These are phyloP conservation scores for Aspergillus flavus DNA, from an alignment of 2,329 filamentous ascomycete species.

Conservation along the genomic window DNA sequence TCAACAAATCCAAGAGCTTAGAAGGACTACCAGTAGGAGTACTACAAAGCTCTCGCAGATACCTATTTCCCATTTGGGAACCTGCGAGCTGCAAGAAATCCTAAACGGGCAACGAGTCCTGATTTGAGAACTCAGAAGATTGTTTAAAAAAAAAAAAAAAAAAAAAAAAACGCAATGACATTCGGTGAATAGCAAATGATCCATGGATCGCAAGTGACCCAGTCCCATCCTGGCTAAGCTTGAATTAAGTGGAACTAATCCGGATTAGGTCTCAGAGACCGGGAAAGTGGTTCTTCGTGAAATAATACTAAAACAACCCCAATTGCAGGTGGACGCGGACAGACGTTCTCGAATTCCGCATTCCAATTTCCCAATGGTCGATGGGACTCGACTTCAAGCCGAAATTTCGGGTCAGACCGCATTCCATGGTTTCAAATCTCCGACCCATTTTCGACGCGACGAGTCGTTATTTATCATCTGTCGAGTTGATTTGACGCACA, in stretches of 20 bases:
- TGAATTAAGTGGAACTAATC: not conserved
- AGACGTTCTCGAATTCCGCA: not conserved
- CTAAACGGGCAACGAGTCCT: not conserved
- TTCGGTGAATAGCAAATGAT: not conserved
- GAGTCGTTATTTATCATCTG: conserved; percentile 10
- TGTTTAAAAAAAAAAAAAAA: not conserved
- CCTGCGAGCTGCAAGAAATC: not conserved
- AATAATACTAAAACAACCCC: conserved; percentile 5
- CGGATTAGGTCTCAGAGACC: not conserved
- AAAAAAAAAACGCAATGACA: not conserved
- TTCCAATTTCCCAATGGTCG: not conserved
- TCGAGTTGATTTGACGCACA: conserved; percentile 15
- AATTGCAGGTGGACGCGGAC: not conserved
- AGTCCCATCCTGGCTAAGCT: conserved; percentile 1
- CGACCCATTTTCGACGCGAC: not conserved
- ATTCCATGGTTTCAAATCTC: conserved; percentile 7
- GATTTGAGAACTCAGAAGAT: not conserved
- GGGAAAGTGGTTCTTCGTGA: not conserved
- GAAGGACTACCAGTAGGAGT: not conserved
- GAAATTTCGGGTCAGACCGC: conserved; percentile 2
- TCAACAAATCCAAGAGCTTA: conserved; percentile 1
- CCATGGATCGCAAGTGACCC: not conserved
- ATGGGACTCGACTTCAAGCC: not conserved
- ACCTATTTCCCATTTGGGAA: conserved; percentile 1
- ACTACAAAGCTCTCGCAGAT: not conserved